Conservation (phyloP, 495 filamentous ascomycete species). For the Penicillium pancosmium region DNA sequence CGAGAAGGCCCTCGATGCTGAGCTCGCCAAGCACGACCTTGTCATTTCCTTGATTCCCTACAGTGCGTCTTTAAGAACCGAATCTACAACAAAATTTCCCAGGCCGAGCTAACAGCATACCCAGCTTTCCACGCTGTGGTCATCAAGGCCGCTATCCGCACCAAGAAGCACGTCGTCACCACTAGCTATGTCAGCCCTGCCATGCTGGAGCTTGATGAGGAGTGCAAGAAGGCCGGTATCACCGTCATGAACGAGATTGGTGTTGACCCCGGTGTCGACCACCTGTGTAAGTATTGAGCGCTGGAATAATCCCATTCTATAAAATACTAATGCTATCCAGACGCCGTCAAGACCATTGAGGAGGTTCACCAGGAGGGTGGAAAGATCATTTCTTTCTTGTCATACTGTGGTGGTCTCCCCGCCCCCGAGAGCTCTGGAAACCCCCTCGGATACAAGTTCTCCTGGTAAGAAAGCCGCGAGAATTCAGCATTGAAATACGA, state of each 20-base stretch:
- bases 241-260: conserved; percentile 99
- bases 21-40: conserved; percentile 70
- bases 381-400: conserved; percentile 80
- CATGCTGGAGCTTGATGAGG: conserved; percentile 84
- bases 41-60: conserved; percentile 89
- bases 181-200: conserved; percentile 93
- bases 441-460: conserved; percentile 96
- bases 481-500: not conserved
- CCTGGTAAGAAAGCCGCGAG: conserved; percentile 60
- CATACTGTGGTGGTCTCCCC: conserved; percentile 87
- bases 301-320: conserved; percentile 50
- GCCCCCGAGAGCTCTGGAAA: conserved; percentile 85
- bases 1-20: conserved; percentile 72
- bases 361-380: conserved; percentile 79
- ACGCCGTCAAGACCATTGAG: conserved; percentile 87
- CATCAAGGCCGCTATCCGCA: conserved; percentile 90
- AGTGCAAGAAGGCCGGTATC: conserved; percentile 88
- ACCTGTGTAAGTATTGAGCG: conserved; percentile 22
- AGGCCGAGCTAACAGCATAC: not conserved
- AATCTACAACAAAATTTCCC: not conserved
- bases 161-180: conserved; percentile 95
- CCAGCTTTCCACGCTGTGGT: conserved; percentile 75
- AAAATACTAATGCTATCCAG: not conserved
- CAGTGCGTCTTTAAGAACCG: conserved; percentile 33
- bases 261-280: conserved; percentile 49